These are phyloP conservation scores for Chalaropsis ovoidea DNA, from an alignment of 2,329 filamentous ascomycete species.

Conservation along the genomic window DNA sequence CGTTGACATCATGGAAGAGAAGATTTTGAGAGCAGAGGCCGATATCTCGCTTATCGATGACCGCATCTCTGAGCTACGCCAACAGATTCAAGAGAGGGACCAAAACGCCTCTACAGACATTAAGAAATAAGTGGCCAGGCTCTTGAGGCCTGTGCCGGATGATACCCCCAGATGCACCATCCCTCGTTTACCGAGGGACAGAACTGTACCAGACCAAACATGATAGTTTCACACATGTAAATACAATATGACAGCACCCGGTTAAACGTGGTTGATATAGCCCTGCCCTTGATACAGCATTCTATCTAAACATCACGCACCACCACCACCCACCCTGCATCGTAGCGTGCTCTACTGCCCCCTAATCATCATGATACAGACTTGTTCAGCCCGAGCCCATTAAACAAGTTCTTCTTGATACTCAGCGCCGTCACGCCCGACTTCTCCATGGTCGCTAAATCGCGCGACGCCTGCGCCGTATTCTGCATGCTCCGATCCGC, in stretches of 20 bases:
- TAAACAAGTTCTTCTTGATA: constrained; percentile 24
- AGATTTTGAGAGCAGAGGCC: constrained; percentile 58
- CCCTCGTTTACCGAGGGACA: not conserved
- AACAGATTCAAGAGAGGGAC: constrained; percentile 20
- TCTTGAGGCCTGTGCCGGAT: not conserved
- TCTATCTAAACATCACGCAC: not conserved
- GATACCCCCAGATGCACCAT: not conserved
- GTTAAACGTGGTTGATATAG: not conserved
- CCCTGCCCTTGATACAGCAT: not conserved
- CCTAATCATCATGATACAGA: not conserved
- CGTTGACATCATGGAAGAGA: constrained; percentile 57
- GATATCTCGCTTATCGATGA: constrained; percentile 73
- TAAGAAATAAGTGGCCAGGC: not conserved
- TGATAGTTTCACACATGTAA: not conserved
- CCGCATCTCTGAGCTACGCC: constrained; percentile 45
- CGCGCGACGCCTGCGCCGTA: constrained; percentile 8
- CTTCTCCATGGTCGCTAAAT: constrained; percentile 17
- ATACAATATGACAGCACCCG: not conserved
- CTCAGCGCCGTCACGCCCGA: constrained; percentile 15
- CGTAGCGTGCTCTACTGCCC: not conserved
- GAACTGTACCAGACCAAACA: not conserved
- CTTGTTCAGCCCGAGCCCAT: constrained; percentile 19
- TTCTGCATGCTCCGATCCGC: constrained; percentile 9
- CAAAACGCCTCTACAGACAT: not conserved
- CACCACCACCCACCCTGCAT: not conserved